These are phyloP conservation scores for Oidiodendron maius DNA, from an alignment of 495 filamentous ascomycete species.

Conservation along the genomic window DNA sequence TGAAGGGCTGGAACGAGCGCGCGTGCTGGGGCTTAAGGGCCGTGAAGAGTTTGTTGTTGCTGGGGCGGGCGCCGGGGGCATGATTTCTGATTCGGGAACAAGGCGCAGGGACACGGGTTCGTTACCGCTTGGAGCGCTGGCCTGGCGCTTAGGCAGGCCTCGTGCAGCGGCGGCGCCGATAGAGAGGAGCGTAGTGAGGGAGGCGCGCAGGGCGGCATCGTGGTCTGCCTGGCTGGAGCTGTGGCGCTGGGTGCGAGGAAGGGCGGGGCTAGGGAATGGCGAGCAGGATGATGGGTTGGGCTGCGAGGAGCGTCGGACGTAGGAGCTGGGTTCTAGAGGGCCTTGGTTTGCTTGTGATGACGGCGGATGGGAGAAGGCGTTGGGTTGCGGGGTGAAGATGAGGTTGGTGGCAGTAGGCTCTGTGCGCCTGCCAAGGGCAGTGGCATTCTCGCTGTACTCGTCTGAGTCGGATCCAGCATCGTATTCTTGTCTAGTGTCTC, in stretches of 20 bases:
- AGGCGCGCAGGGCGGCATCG: conserved; percentile 87
- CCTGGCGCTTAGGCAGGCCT: conserved; percentile 62
- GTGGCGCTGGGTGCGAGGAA: conserved; percentile 9
- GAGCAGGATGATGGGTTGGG: conserved; percentile 22
- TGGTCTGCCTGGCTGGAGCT: conserved; percentile 69
- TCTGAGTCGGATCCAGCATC: conserved; percentile 46
- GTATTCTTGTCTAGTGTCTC: conserved; percentile 28
- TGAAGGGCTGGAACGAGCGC: conserved; percentile 23
- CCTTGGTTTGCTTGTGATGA: conserved; percentile 46
- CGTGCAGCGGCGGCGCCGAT: conserved; percentile 80
- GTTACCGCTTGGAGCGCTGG: conserved; percentile 24
- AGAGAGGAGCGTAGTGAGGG: conserved; percentile 88
- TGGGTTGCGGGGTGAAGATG: conserved; percentile 78
- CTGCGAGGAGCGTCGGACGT: conserved; percentile 23
- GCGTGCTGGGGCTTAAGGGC: conserved; percentile 18
- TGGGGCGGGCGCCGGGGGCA: conserved; percentile 33
- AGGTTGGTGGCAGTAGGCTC: conserved; percentile 34
- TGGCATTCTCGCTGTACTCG: conserved; percentile 69
- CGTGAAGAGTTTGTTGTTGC: conserved; percentile 23
- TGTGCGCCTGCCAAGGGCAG: conserved; percentile 61
- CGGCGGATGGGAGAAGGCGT: conserved; percentile 84
- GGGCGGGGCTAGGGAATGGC: conserved; percentile 14
- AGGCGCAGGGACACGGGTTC: conserved; percentile 54
- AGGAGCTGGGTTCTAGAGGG: conserved; percentile 29
- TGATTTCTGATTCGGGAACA: conserved; percentile 70